A percentile compares a stretch with the other conserved stretches of the same genome.
Conservation (phyloP, 345 rosid genomes). For the Noccaea bulbosa region DNA sequence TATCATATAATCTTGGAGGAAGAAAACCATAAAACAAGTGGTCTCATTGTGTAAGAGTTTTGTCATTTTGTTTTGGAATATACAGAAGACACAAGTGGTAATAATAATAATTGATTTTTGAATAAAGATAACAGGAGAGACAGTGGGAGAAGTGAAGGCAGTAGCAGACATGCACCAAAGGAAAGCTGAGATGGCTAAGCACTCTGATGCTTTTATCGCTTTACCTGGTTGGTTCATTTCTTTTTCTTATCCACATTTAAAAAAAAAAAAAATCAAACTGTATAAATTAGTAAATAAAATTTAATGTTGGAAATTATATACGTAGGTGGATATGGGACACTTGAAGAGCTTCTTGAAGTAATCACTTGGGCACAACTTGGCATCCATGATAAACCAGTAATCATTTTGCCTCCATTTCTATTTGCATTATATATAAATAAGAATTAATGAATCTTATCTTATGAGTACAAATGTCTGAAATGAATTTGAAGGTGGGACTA, state of each 20-base stretch:
- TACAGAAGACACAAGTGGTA: slow-evolving; percentile 33
- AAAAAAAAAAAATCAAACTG: not conserved
- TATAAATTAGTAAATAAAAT: slow-evolving; percentile 5
- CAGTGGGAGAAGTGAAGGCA: slow-evolving; percentile 83
- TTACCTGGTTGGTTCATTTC: slow-evolving; percentile 60
- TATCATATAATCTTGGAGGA: slow-evolving; percentile 6
- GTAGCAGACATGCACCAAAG: slow-evolving; percentile 87
- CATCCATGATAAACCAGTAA: slow-evolving; percentile 84
- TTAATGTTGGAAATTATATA: slow-evolving; percentile 6
- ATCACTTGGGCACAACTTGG: slow-evolving; percentile 92
- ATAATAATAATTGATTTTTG: slow-evolving; percentile 21
- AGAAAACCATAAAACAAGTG: slow-evolving; percentile 38
- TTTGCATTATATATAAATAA: slow-evolving; percentile 1
- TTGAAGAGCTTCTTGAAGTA: slow-evolving; percentile 83
- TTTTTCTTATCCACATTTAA: slow-evolving; percentile 21
- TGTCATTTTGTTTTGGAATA: slow-evolving; percentile 38
- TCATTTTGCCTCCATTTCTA: slow-evolving; percentile 35
- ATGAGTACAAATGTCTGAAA: slow-evolving; percentile 6
- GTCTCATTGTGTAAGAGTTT: slow-evolving; percentile 43
- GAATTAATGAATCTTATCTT: not conserved
- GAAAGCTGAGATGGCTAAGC: slow-evolving; percentile 84
- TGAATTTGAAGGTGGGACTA: slow-evolving; percentile 65
- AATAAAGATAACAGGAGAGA: slow-evolving; percentile 72
- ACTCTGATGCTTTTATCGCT: slow-evolving; percentile 80
- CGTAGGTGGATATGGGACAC: slow-evolving; percentile 84